Conservation (phyloP, 352 stramenopile species). For the Phytophthora capsici region DNA sequence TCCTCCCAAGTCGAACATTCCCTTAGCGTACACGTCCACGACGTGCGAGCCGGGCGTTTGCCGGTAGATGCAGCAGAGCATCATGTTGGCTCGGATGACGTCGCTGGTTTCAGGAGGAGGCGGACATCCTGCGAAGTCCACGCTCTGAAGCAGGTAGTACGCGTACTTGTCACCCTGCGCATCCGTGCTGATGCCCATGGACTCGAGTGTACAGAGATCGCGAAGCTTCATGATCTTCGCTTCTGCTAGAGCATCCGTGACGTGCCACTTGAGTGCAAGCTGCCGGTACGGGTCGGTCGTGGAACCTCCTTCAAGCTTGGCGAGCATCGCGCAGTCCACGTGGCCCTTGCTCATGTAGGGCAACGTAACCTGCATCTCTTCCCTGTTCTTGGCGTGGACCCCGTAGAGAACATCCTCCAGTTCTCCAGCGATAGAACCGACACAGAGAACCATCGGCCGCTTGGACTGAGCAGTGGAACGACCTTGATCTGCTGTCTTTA, state of each 20-base stretch:
- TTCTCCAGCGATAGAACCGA: slow-evolving; percentile 49
- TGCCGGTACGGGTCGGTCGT: slow-evolving; percentile 54
- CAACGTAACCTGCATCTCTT: slow-evolving; percentile 54
- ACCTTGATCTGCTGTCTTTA: slow-evolving; percentile 12
- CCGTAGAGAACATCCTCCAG: slow-evolving; percentile 62
- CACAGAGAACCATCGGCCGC: slow-evolving; percentile 51
- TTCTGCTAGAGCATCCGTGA: slow-evolving; percentile 32
- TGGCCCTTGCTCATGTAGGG: slow-evolving; percentile 44
- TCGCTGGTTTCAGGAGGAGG: slow-evolving; percentile 37
- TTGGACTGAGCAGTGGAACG: slow-evolving; percentile 13
- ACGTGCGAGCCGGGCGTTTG: slow-evolving; percentile 35
- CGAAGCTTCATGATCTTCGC: slow-evolving; percentile 49
- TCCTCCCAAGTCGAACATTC: slow-evolving; percentile 57
- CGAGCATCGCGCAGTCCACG: slow-evolving; percentile 54
- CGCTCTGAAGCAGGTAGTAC: slow-evolving; percentile 58
- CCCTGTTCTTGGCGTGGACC: slow-evolving; percentile 52
- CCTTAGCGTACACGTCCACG: slow-evolving; percentile 60
- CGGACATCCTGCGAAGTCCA: slow-evolving; percentile 50
- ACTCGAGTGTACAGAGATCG: slow-evolving; percentile 59
- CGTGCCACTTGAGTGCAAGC: slow-evolving; percentile 60
- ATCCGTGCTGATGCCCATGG: slow-evolving; percentile 50
- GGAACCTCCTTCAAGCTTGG: slow-evolving; percentile 47
- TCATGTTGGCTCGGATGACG: slow-evolving; percentile 53
- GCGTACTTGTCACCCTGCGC: slow-evolving; percentile 43
- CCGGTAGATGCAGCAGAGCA: slow-evolving; percentile 67